Percentiles rank a stretch among this genome's conserved stretches.
These are phyloP conservation scores for Durio zibethinus DNA, from an alignment of 345 rosid genomes.

Conservation along the genomic window DNA sequence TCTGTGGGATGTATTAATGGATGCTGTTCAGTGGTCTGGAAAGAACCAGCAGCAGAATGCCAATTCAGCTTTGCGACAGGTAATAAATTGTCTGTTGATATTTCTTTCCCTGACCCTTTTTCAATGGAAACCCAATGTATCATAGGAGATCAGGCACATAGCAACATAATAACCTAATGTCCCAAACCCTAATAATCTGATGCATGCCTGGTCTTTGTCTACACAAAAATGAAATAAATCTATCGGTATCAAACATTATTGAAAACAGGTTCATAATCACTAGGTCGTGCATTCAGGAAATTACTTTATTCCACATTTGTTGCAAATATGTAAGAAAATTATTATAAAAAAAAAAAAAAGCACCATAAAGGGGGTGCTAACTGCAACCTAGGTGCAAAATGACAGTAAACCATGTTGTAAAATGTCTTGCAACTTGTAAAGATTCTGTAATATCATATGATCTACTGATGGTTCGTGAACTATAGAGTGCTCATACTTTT, in stretches of 20 bases:
- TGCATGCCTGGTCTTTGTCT: not conserved
- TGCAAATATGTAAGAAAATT: not conserved
- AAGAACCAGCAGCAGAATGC: constrained; percentile 99
- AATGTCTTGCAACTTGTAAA: not conserved
- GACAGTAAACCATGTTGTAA: not conserved
- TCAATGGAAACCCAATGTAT: not conserved
- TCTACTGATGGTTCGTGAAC: not conserved
- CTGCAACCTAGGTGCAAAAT: not conserved
- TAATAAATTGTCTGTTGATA: constrained; percentile 17
- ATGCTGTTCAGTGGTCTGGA: constrained; percentile 99
- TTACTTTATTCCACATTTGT: not conserved
- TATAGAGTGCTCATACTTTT: not conserved
- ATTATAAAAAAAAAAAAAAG: not conserved
- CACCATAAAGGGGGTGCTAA: not conserved
- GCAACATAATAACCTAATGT: not conserved
- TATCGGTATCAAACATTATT: not conserved
- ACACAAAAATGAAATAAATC: not conserved
- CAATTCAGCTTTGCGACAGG: constrained; percentile 83
- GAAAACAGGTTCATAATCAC: not conserved
- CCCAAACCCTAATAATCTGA: not conserved
- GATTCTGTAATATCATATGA: not conserved
- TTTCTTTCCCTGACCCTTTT: not conserved
- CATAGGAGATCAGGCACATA: not conserved
- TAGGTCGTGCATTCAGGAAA: not conserved
- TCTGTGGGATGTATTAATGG: constrained; percentile 95